Conservation (phyloP, 2,329 filamentous ascomycete species). For the Torrubiellomyces zombiae region DNA sequence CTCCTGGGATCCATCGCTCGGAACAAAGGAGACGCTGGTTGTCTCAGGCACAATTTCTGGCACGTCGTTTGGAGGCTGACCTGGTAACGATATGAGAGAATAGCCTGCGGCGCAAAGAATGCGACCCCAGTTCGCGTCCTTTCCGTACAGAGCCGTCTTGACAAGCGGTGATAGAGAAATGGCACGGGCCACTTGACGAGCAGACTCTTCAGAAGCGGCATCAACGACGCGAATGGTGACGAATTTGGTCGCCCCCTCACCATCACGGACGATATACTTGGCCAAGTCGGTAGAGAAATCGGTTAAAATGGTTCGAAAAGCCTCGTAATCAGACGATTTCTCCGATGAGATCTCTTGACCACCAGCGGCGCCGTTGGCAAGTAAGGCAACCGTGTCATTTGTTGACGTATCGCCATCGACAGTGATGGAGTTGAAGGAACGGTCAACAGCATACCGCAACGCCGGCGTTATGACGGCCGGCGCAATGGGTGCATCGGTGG, state of each 20-base stretch:
- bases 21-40: conserved; percentile 66
- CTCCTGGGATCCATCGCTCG: conserved; percentile 59
- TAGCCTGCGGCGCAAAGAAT: conserved; percentile 93
- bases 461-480: conserved; percentile 49
- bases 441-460: conserved; percentile 58
- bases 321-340: conserved; percentile 44
- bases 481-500: conserved; percentile 74
- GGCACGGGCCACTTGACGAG: conserved; percentile 64
- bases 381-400: conserved; percentile 84
- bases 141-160: conserved; percentile 92
- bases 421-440: conserved; percentile 91
- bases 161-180: conserved; percentile 88
- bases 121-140: conserved; percentile 96
- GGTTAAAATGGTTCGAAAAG: conserved; percentile 54
- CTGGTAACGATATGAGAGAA: conserved; percentile 42
- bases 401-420: conserved; percentile 96
- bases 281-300: conserved; percentile 71
- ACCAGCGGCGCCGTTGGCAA: conserved; percentile 89
- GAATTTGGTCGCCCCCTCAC: conserved; percentile 96
- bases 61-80: conserved; percentile 39
- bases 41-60: conserved; percentile 48
- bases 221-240: conserved; percentile 78
- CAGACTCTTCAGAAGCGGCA: conserved; percentile 50
- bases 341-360: conserved; percentile 43
- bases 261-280: conserved; percentile 86